Conservation (phyloP, 1,284 basidiomycete species). For the Fistulina hepatica region DNA sequence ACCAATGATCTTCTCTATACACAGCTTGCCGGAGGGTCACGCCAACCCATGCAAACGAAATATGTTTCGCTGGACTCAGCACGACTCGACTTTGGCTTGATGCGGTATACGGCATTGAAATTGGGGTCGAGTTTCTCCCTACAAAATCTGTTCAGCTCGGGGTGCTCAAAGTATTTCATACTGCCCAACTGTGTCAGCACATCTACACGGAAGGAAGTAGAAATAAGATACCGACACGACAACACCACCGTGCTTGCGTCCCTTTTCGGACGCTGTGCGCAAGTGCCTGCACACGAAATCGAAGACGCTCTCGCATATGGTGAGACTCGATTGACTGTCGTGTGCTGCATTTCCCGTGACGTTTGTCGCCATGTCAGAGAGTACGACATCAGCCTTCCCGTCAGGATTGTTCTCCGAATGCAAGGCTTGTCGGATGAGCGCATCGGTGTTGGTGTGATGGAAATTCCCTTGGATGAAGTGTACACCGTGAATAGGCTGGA, state of each 20-base stretch:
- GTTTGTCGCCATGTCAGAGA: slow-evolving; percentile 74
- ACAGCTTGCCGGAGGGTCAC: too few species aligned
- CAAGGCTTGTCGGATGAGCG: slow-evolving; percentile 37
- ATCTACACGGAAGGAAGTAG: slow-evolving; percentile 4
- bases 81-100: slow-evolving; percentile 62
- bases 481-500: slow-evolving; percentile 59
- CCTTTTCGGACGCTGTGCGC: slow-evolving; percentile 32
- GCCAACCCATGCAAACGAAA: slow-evolving; percentile 62
- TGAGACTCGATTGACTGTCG: slow-evolving; percentile 51
- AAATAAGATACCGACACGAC: slow-evolving; percentile 40
- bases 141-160: slow-evolving; percentile 45
- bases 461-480: slow-evolving; percentile 66
- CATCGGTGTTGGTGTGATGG: slow-evolving; percentile 43
- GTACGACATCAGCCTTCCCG: slow-evolving; percentile 55
- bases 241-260: slow-evolving; percentile 42
- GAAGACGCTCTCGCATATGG: slow-evolving; percentile 54
- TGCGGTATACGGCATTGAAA: slow-evolving; percentile 45
- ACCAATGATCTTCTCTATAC: too few species aligned
- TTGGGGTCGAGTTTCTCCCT: slow-evolving; percentile 37
- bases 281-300: slow-evolving; percentile 47
- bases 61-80: slow-evolving; percentile 63
- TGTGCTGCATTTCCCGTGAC: slow-evolving; percentile 47
- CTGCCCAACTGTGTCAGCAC: too few species aligned
- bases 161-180: slow-evolving; percentile 67
- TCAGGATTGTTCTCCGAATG: slow-evolving; percentile 25